phyloP scores from a whole-genome alignment of 768 basidiomycete genomes.

The Lentinula aciculospora region DNA sequence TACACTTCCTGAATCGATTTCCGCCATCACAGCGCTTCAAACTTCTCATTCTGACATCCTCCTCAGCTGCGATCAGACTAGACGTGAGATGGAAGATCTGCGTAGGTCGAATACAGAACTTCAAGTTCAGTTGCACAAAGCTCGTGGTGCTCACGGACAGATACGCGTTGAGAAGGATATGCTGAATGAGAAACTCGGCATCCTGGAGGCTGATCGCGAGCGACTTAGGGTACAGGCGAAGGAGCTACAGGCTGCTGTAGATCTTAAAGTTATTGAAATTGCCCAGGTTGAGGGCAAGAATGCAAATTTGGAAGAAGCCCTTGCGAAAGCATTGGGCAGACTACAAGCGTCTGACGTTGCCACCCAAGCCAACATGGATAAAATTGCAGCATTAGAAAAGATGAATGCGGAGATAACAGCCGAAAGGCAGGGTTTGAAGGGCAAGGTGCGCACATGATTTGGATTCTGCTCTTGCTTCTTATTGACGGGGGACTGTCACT shows the following conservation, averaged over 20 bases:
- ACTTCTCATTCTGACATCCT: conserved; percentile 58
- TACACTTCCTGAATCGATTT: conserved; percentile 54
- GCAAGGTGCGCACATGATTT: conserved; percentile 43
- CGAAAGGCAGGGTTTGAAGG: conserved; percentile 52
- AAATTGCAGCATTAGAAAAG: conserved; percentile 59
- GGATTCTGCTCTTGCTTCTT: background rate
- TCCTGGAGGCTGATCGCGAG: conserved; percentile 64
- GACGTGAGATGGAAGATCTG: conserved; percentile 67
- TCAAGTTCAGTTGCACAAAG: conserved; percentile 70
- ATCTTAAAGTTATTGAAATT: conserved; percentile 39
- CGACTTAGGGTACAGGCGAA: conserved; percentile 46
- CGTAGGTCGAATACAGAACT: conserved; percentile 62
- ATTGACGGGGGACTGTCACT: conserved; percentile 12
- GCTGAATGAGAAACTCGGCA: conserved; percentile 53
- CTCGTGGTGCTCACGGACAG: conserved; percentile 72
- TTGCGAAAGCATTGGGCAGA: conserved; percentile 66
- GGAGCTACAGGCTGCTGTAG: conserved; percentile 39
- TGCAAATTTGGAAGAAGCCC: conserved; percentile 62
- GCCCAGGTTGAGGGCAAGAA: conserved; percentile 45
- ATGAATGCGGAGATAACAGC: conserved; percentile 43
- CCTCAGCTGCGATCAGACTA: conserved; percentile 47
- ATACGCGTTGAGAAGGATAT: conserved; percentile 80
- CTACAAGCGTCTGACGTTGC: conserved; percentile 70
- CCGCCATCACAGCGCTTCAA: conserved; percentile 50
- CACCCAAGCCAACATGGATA: conserved; percentile 53